Evolutionary conservation across 768 basidiomycete genomes (phyloP).

Genomic region (Suillus spraguei): DNA sequence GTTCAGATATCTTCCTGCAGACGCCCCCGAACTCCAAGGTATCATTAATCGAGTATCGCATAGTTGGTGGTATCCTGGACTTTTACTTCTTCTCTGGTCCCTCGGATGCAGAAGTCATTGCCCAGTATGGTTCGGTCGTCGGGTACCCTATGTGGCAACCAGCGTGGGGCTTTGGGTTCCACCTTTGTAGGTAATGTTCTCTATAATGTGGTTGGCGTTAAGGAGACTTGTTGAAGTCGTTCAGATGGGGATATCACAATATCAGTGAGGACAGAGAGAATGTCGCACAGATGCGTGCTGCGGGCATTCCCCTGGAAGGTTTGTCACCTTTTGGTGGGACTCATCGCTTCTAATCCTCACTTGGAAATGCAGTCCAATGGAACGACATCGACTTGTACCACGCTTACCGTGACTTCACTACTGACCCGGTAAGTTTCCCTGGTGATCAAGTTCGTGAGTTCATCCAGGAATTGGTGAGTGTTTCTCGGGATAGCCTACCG

Average conservation of each 20-base stretch:
- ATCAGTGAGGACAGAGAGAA: constrained; percentile 61
- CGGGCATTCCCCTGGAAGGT: constrained; percentile 78
- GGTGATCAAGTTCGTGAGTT: constrained; percentile 52
- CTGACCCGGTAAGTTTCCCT: constrained; percentile 66
- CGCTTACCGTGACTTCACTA: constrained; percentile 67
- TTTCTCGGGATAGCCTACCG: constrained; percentile 18
- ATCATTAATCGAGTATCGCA: constrained; percentile 71
- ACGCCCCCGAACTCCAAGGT: constrained; percentile 54
- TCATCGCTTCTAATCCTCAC: constrained; percentile 11
- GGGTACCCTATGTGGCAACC: constrained; percentile 75
- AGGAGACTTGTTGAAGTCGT: background rate
- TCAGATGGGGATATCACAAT: constrained; percentile 51
- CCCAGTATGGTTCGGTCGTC: constrained; percentile 69
- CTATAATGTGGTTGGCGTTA: constrained; percentile 1
- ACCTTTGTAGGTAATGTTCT: constrained; percentile 57
- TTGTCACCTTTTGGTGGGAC: constrained; percentile 11
- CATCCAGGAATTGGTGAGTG: constrained; percentile 56
- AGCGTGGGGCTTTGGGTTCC: constrained; percentile 78
- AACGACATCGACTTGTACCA: constrained; percentile 79
- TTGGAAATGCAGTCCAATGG: constrained; percentile 60
- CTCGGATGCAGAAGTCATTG: constrained; percentile 53
- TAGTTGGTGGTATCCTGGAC: constrained; percentile 77
- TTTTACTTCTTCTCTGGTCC: constrained; percentile 76
- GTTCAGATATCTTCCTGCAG: constrained; percentile 68
- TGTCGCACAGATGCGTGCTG: constrained; percentile 62